Percentiles rank a stretch among this genome's conserved stretches.
phyloP scores from a whole-genome alignment of 2,329 filamentous ascomycete species.

The Aureobasidium leucospermi region DNA sequence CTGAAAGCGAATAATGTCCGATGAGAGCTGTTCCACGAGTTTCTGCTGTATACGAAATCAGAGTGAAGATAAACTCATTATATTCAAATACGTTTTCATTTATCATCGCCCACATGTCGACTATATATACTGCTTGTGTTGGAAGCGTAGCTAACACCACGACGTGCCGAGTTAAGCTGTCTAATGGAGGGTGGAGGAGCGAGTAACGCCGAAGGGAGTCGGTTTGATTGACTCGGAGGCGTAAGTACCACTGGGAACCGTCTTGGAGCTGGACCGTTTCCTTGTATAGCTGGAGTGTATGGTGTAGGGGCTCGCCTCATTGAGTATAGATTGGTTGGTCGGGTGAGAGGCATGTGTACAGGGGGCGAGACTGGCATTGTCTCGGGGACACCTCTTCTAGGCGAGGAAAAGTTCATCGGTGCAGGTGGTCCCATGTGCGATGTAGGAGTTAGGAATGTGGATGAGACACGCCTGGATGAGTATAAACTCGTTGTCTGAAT shows the following conservation, averaged over 20 bases:
- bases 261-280: background rate
- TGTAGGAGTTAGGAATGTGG: background rate
- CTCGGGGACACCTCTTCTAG: background rate
- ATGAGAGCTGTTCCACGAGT: too few species aligned
- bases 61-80: too few species aligned
- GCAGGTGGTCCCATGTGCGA: background rate
- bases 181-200: background rate
- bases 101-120: background rate
- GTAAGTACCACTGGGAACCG: background rate
- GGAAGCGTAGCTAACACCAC: background rate
- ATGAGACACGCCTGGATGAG: background rate
- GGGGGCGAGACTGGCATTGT: background rate
- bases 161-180: background rate
- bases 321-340: background rate
- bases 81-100: too few species aligned
- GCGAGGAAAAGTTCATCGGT: background rate
- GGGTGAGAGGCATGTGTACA: background rate
- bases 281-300: background rate
- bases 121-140: slow-evolving; percentile 3
- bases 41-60: too few species aligned
- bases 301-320: background rate
- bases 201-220: background rate
- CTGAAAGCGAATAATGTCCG: too few species aligned
- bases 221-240: background rate
- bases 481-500: background rate